Conservation (phyloP, 495 filamentous ascomycete genomes). For the Talaromyces proteolyticus region DNA sequence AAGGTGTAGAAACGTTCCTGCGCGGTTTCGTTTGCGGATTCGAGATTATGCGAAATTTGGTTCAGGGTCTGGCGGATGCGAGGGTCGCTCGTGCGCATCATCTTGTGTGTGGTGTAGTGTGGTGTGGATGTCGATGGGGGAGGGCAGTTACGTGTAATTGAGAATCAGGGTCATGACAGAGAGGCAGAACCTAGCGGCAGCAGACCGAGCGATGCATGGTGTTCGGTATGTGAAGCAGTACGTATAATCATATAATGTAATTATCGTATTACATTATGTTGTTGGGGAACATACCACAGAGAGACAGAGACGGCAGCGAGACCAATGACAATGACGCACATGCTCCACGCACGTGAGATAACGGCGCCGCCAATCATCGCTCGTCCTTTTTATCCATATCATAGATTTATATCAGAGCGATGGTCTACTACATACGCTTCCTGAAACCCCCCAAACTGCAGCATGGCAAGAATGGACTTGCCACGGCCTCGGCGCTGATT, state of each 20-base stretch:
- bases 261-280: no score
- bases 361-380: neutral
- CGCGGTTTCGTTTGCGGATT: constrained; percentile 85
- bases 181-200: no score
- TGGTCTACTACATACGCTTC: constrained; percentile 71
- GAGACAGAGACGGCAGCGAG: no score
- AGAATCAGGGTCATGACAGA: no score
- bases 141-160: no score
- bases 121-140: neutral
- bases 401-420: no score
- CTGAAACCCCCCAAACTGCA: constrained; percentile 56
- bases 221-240: no score
- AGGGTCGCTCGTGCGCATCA: constrained; percentile 75
- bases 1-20: constrained; percentile 86
- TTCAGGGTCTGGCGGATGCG: constrained; percentile 92
- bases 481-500: constrained; percentile 48
- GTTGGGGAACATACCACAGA: no score
- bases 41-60: constrained; percentile 85
- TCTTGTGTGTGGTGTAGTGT: constrained; percentile 11
- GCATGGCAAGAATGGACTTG: constrained; percentile 26
- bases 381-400: neutral
- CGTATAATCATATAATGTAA: no score
- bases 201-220: no score
- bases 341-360: neutral
- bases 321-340: neutral